phyloP scores from a whole-genome alignment of 306 rosid genomes.

The Acacia crassicarpa region DNA sequence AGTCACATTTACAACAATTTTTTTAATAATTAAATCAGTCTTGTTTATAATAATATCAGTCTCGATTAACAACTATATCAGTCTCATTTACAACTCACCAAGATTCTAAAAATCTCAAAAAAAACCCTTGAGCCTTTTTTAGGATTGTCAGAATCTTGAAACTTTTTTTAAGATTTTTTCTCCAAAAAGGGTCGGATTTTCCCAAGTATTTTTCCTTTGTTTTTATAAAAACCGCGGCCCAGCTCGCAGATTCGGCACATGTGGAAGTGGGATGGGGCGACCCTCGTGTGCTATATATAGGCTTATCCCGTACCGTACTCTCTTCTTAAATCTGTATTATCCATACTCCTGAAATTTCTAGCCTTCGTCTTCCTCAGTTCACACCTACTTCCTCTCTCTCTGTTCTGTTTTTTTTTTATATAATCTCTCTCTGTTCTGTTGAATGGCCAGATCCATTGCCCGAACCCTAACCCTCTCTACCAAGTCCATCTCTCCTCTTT shows the following conservation, averaged over 20 bases:
- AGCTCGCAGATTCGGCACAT: background rate
- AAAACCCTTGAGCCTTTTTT: too few relatives aligned
- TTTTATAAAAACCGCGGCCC: background rate
- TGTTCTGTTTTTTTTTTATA: too few relatives aligned
- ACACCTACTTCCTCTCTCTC: background rate
- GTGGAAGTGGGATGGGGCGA: background rate
- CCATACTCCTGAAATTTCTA: background rate
- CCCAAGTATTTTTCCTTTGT: too few relatives aligned
- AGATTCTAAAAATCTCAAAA: too few relatives aligned
- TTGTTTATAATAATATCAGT: too few relatives aligned
- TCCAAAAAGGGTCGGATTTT: too few relatives aligned
- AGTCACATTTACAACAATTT: too few relatives aligned
- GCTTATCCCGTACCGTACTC: background rate
- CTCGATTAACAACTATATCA: too few relatives aligned
- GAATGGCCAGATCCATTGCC: slow-evolving; percentile 49
- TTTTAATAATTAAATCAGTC: too few relatives aligned
- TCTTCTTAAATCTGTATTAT: background rate
- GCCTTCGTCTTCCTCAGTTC: background rate
- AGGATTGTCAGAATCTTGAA: too few relatives aligned
- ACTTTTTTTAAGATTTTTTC: too few relatives aligned
- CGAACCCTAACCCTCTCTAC: slow-evolving; percentile 33
- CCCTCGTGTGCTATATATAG: background rate
- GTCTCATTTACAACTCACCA: too few relatives aligned
- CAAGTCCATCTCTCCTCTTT: slow-evolving; percentile 17
- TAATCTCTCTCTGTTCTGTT: background rate